Base-by-base conservation (phyloP, 208 protist species). In the Trypanosomatidae sp. region DNA sequence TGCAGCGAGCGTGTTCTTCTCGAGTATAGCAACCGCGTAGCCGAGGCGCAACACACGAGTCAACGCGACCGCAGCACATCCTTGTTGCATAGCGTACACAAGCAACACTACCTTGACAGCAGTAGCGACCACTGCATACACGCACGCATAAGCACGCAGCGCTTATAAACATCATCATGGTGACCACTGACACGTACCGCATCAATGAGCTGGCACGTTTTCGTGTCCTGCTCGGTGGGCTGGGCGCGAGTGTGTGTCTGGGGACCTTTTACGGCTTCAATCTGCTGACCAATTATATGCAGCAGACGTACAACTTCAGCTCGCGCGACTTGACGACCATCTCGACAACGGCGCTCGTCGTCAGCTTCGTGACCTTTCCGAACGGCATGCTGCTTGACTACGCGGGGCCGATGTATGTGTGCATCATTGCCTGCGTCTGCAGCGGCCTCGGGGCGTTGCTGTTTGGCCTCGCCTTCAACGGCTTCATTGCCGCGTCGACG, bases 201-300 rank as follows among this genome's bases (percentile, higher is more conserved):
- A 61, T 78, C 53, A 66, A 60, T 35, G 61, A 80, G 47, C 55
- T 66, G 20, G n/a, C 19, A 1, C 65, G 71, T 24, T 80, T 80
- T 38, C 49, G 56, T 38, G 57, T 80, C 7, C 52, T 75, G 10
- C 33, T 75, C 16, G 61, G 52, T 21, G 71, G 71, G 8, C 15
- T 81, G 16, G 26, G 53, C 10, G 66, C 54, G 7, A 53, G 61
- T 1, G 19, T 50, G 8, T 63, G 49, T 46, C 61, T 74, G 11
- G 62, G 63, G 7, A 56, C 57, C 33, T 53, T 69, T 21, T 82
- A 82, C 53, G 53, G 63, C 30, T 82, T 82, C 61, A 77, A 62
- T 44, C 55, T 82, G 26, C 18, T 82, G 45, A 72, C 57, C 38
- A 61, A 70, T 22, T 44, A 70, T 39, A 53, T 82, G 21, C 44